Percentiles rank a stretch among this genome's conserved stretches.
Conservation (phyloP, 2,329 filamentous ascomycete genomes). For the Dothideomycetes sp. region DNA sequence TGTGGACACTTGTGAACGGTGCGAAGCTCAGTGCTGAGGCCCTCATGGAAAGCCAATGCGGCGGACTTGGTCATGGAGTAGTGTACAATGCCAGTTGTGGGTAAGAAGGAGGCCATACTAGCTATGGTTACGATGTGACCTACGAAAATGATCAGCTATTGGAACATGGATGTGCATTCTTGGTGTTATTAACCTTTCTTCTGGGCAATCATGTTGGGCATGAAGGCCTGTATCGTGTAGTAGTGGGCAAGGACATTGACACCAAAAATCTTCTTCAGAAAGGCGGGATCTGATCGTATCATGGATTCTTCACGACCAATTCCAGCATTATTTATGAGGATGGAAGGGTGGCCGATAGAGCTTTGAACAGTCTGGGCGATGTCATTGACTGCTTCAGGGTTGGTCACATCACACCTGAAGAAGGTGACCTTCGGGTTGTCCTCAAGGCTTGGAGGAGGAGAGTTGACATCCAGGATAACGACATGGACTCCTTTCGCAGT, state of each 20-base stretch:
- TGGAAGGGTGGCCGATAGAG: constrained; percentile 35
- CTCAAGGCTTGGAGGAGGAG: constrained; percentile 26
- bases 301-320: constrained; percentile 40
- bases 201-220: constrained; percentile 41
- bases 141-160: too few relatives aligned
- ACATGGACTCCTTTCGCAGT: constrained; percentile 30
- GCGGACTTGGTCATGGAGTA: constrained; percentile 46
- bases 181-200: constrained; percentile 50
- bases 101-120: constrained; percentile 43
- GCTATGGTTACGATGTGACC: constrained; percentile 48
- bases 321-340: constrained; percentile 44
- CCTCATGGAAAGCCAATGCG: constrained; percentile 46
- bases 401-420: constrained; percentile 41
- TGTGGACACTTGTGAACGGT: constrained; percentile 34
- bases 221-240: constrained; percentile 42
- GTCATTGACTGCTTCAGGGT: constrained; percentile 36
- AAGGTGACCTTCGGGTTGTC: constrained; percentile 27
- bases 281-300: constrained; percentile 35
- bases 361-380: constrained; percentile 32
- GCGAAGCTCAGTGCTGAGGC: constrained; percentile 33
- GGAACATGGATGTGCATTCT: too few relatives aligned
- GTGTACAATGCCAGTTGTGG: constrained; percentile 41
- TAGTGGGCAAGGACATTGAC: constrained; percentile 46
- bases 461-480: constrained; percentile 30
- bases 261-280: constrained; percentile 41